Evolutionary conservation across 257 asterid genomes (phyloP), one percentile per base, ranked within the genome.

Genomic region (Cinchona pubescens): DNA sequence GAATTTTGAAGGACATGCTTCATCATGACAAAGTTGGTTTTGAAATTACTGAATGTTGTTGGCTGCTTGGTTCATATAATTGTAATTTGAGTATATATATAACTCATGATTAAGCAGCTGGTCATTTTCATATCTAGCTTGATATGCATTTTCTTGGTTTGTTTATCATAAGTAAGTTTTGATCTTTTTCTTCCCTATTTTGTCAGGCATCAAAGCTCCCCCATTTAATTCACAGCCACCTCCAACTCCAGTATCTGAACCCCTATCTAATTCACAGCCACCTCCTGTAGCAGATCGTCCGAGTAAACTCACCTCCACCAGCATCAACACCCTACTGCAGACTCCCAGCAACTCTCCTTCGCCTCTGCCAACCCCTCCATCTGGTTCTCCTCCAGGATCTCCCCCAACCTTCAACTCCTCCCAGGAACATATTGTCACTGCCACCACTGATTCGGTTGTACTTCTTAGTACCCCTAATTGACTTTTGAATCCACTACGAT

Each of bases 141-240:
- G n/a, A n/a, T n/a, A n/a, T n/a, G n/a, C n/a, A n/a, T n/a, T n/a
- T n/a, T n/a, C n/a, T n/a, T n/a, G n/a, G n/a, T n/a, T n/a, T n/a
- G n/a, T n/a, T n/a, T n/a, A n/a, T n/a, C n/a, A n/a, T n/a, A n/a
- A n/a, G n/a, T n/a, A n/a, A n/a, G n/a, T n/a, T n/a, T n/a, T n/a
- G n/a, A n/a, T n/a, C n/a, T n/a, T n/a, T n/a, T n/a, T n/a, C n/a
- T n/a, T n/a, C n/a, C n/a, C n/a, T n/a, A n/a, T n/a, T n/a, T n/a
- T n/a, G n/a, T n/a, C 89, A 88, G 18, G 72, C 84, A 19, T n/a
- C 81, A 16, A 58, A 76, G 18, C 80, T 82, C 2, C 84, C 76
- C 29, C 48, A 2, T 79, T n/a, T n/a, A 32, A 18, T 61, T 37
- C 82, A 18, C 81, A n/a, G n/a, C n/a, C n/a, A n/a, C n/a, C 85